Evolutionary conservation across 2,329 filamentous ascomycete species (phyloP).

Genomic region (Pseudogymnoascus sp.): DNA sequence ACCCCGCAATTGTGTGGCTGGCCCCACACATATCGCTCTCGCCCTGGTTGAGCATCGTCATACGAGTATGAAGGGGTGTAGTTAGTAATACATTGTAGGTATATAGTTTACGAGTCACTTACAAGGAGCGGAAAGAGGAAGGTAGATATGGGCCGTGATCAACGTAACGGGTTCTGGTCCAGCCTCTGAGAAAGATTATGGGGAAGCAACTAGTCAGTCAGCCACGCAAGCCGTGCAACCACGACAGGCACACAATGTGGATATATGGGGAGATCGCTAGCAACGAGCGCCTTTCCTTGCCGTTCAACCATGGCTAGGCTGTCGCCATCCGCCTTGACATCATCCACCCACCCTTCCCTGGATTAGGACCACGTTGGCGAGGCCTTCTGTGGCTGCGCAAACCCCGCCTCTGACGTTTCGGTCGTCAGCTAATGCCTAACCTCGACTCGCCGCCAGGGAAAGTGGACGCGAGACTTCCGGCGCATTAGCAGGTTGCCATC

Average conservation of each 20-base stretch:
- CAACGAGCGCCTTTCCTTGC: not conserved
- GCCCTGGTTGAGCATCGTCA: not conserved
- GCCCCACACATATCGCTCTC: not conserved
- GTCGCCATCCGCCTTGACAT: not conserved
- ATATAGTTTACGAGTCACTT: not conserved
- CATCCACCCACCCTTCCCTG: not conserved
- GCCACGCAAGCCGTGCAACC: not conserved
- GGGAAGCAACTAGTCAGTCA: not conserved
- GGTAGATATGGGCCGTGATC: not conserved
- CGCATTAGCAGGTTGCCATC: constrained; percentile 1
- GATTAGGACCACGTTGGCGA: not conserved
- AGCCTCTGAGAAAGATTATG: not conserved
- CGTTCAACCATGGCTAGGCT: not conserved
- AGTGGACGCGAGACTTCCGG: not conserved
- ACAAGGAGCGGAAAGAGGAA: not conserved
- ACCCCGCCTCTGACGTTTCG: not conserved
- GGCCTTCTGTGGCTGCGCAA: not conserved
- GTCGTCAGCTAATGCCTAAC: not conserved
- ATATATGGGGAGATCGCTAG: not conserved
- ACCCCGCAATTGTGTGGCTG: not conserved
- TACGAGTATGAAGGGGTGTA: not conserved
- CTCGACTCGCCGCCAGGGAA: not conserved
- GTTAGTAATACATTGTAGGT: not conserved
- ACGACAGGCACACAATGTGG: not conserved
- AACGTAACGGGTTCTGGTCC: not conserved